These are phyloP conservation scores for Hamigera avellanea DNA, from an alignment of 495 filamentous ascomycete genomes.

Conservation along the genomic window DNA sequence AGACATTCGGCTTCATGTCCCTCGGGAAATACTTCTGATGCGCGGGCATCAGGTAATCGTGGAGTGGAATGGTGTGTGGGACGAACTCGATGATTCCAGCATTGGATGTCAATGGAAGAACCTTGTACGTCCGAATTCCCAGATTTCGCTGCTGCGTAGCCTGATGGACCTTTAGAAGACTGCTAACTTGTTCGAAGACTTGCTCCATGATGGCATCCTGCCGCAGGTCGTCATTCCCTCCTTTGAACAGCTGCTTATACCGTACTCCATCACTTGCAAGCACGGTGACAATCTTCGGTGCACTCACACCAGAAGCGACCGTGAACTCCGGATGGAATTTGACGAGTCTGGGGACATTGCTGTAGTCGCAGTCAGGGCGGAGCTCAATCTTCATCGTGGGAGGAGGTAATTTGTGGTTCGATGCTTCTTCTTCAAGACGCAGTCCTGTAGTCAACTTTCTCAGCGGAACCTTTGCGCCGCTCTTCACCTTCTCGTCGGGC, in stretches of 20 bases:
- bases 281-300: slow-evolving; percentile 81
- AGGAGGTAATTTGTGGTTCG: slow-evolving; percentile 61
- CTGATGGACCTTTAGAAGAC: slow-evolving; percentile 71
- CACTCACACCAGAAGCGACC: slow-evolving; percentile 81
- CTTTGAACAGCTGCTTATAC: slow-evolving; percentile 91
- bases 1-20: slow-evolving; percentile 61
- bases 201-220: slow-evolving; percentile 99
- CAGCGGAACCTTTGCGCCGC: slow-evolving; percentile 51
- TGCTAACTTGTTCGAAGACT: slow-evolving; percentile 92
- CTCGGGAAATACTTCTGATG: slow-evolving; percentile 79
- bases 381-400: slow-evolving; percentile 80
- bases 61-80: slow-evolving; percentile 75
- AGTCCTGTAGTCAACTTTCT: slow-evolving; percentile 45
- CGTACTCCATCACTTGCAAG: slow-evolving; percentile 60
- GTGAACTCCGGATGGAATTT: slow-evolving; percentile 60
- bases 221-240: slow-evolving; percentile 88
- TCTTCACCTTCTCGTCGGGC: slow-evolving; percentile 48
- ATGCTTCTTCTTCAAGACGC: slow-evolving; percentile 42
- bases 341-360: slow-evolving; percentile 53
- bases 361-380: slow-evolving; percentile 63
- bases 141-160: slow-evolving; percentile 81
- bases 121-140: slow-evolving; percentile 88
- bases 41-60: slow-evolving; percentile 83
- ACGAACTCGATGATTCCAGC: slow-evolving; percentile 98
- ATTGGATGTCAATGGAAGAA: slow-evolving; percentile 70